Conservation (phyloP, 2,329 filamentous ascomycete genomes). For the Aspergillus luchuensis region DNA sequence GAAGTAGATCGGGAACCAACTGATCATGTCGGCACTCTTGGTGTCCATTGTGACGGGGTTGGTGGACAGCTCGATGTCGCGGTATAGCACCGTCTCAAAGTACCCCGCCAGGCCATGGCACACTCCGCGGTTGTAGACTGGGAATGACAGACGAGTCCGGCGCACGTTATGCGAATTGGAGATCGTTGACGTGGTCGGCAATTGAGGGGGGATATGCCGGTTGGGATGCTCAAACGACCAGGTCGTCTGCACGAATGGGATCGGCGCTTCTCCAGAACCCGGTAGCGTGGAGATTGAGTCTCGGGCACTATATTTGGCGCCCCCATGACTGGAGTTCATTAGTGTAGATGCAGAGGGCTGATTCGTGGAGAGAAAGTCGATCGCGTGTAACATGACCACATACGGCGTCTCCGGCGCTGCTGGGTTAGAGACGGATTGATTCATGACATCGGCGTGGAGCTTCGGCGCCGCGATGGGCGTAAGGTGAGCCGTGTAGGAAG, state of each 20-base stretch:
- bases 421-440: constrained; percentile 62
- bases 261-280: constrained; percentile 31
- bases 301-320: constrained; percentile 25
- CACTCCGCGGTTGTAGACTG: constrained; percentile 74
- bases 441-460: constrained; percentile 76
- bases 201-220: constrained; percentile 37
- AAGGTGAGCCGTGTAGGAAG: constrained; percentile 89
- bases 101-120: constrained; percentile 92
- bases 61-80: constrained; percentile 82
- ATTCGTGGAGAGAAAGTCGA: constrained; percentile 79
- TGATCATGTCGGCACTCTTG: constrained; percentile 98
- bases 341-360: constrained; percentile 41
- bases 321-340: constrained; percentile 17
- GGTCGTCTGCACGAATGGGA: constrained; percentile 45
- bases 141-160: constrained; percentile 76
- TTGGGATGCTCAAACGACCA: constrained; percentile 51
- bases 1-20: constrained; percentile 99
- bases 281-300: constrained; percentile 33
- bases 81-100: constrained; percentile 94
- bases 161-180: constrained; percentile 90
- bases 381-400: constrained; percentile 87
- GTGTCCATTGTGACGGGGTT: constrained; percentile 87
- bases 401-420: constrained; percentile 87
- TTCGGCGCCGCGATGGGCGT: constrained; percentile 89
- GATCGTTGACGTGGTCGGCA: constrained; percentile 50